Base-by-base conservation (phyloP, 2,329 filamentous ascomycete species). In the Xylaria digitata region DNA sequence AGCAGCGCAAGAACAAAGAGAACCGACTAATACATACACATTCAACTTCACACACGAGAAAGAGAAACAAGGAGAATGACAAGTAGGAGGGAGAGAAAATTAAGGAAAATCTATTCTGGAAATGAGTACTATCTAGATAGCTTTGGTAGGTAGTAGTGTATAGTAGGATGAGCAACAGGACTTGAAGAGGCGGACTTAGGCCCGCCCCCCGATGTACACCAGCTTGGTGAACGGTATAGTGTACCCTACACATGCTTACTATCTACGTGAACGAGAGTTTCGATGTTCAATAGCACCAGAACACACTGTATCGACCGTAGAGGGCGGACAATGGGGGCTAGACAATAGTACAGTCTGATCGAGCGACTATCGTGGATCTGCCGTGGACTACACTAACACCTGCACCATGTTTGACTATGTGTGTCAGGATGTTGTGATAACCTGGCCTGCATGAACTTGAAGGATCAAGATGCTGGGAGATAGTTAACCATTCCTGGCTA, bases 401-500 rank as follows among this genome's bases (percentile, higher is more conserved):
- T 11, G 37, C 37, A 40, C 37, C 37, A 40, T 40, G 13, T 15
- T 40, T 40, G 37, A 40, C 34, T 32, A 40, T 46, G 19, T 23
- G 30, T 54, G 54, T 58, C 48, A 46, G 53, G 45, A 52, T 34
- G 34, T 37, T 30, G 40, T 17, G 9, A 34, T 30, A 23, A 30
- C 30, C 52, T 37, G 21, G 40, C 17, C n/a, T 21, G 61, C 61
- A 61, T 67, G 30, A 57, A 61, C 3, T 45, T 46, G 60, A 57
- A 68, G 66, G 66, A 68, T 66, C 50, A 17, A 9, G 56, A 66
- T 68, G 63, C 66, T 61, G 34, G 63, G 37, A 53, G 13, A 23
- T 15, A 1, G 5, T 48, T 53, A 37, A 45, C 61, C 32, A 57
- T 48, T 57, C 17, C 15, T 17, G 26, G 56, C 23, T 55, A 61